Evolutionary conservation across 164 flowering plant genomes (phyloP), one percentile per base, ranked within the genome.

Genomic region (Cinnamomum micranthum): DNA sequence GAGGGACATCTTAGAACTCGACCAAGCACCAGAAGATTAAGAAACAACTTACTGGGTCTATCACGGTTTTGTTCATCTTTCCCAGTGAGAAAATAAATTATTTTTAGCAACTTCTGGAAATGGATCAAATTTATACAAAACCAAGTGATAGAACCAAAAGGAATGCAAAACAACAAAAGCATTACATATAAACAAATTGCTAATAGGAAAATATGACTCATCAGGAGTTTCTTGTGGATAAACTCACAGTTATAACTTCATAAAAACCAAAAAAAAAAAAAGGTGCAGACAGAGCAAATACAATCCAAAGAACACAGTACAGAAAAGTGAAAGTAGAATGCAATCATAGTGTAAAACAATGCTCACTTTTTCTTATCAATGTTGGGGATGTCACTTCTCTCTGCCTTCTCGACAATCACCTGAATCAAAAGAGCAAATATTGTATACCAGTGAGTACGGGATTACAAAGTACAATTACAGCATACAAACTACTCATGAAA

Each of bases 311-410:
- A 7, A 41, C 47, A 9, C 47, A 41, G 0, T 41, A 41, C 2
- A 41, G 10, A 41, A 41, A 41, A 41, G 11, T 41, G 47, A 7
- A 41, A 6, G 47, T 41, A 41, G 47, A 41, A 41, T 41, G 47
- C 11, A 58, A 60, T 35, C 41, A 11, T 5, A 2, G 17, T 24
- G 33, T 24, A n/a, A 11, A 50, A 71, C 64, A 23, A 20, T 20
- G 9, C 89, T 87, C 79, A 91, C 97, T 92, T 92, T 73, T 91
- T 92, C 91, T 90, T 92, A 77, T 92, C 97, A 50, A 92, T 92
- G 80, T 85, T 85, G 6, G 97, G 93, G 68, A 90, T 88, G 72
- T 92, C 97, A 76, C 91, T 89, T 81, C 87, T 84, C 78, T 90
- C 94, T 0, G 92, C 93, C 78, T 88, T 92, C 85, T 92, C 91